Conservation (phyloP, 805 yeast species). For the Lipomyces spencermartinsiae region DNA sequence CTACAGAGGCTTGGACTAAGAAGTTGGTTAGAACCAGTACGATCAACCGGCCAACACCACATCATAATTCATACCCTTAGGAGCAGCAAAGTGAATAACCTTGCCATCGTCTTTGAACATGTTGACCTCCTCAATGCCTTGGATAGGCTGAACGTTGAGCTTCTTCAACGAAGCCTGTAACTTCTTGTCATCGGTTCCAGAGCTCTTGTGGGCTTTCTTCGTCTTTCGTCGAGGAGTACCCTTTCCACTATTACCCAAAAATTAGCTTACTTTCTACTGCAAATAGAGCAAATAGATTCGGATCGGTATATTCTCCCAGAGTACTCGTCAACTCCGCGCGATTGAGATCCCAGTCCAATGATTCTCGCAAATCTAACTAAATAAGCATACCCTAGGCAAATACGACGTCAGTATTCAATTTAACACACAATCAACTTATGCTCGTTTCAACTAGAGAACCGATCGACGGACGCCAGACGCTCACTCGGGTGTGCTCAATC, state of each 20-base stretch:
- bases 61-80: conserved; percentile 54
- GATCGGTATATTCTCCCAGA: background rate
- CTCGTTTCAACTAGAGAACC: background rate
- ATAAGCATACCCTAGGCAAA: background rate
- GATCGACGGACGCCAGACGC: background rate
- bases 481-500: too few relatives aligned
- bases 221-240: conserved; percentile 86
- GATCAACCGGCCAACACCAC: background rate
- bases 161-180: conserved; percentile 87
- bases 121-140: conserved; percentile 95
- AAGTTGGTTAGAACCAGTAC: background rate
- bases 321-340: background rate
- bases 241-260: conserved; percentile 51
- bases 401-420: background rate
- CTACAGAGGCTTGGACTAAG: conserved; percentile 86
- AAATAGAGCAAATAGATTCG: background rate
- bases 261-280: conserved; percentile 4
- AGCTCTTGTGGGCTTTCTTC: conserved; percentile 67
- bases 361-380: background rate
- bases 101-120: conserved; percentile 96
- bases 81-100: conserved; percentile 94
- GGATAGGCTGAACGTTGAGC: conserved; percentile 85
- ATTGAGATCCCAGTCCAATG: background rate
- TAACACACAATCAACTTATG: background rate
- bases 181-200: conserved; percentile 85